Conservation (phyloP, 306 rosid genomes). For the Acmispon strigosus region DNA sequence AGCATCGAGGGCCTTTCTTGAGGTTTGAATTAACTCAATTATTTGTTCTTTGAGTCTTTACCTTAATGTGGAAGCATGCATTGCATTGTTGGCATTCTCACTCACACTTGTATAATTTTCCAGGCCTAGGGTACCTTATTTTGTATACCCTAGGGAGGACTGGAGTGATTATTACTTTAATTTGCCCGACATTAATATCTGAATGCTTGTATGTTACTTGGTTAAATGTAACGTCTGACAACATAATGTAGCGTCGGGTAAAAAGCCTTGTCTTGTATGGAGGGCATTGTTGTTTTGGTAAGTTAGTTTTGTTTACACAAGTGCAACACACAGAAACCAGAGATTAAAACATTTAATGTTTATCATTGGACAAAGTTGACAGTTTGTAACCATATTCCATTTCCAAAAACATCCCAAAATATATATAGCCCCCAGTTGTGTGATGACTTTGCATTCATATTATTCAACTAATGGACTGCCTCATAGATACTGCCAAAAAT, state of each 20-base stretch:
- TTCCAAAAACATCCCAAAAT: neutral
- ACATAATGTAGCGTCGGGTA: neutral
- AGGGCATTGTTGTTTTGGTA: neutral
- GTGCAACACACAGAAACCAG: neutral
- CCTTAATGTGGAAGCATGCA: neutral
- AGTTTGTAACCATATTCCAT: neutral
- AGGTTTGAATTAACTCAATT: conserved; percentile 45
- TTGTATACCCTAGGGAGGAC: too few relatives aligned
- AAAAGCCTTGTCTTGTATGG: neutral
- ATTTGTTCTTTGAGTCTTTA: neutral
- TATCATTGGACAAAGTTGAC: neutral
- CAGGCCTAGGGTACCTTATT: too few relatives aligned
- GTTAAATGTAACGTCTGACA: neutral
- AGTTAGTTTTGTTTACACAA: neutral
- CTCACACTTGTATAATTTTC: too few relatives aligned
- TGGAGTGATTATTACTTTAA: neutral
- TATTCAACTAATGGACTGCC: neutral
- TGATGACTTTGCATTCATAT: neutral
- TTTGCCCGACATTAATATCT: neutral
- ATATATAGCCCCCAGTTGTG: neutral
- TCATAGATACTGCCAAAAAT: neutral
- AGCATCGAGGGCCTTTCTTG: conserved; percentile 32
- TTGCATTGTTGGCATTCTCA: too few relatives aligned
- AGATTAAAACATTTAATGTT: neutral
- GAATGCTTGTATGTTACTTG: neutral